These are phyloP conservation scores for Leccinum ochraceum DNA, from an alignment of 768 basidiomycete genomes.

Conservation along the genomic window DNA sequence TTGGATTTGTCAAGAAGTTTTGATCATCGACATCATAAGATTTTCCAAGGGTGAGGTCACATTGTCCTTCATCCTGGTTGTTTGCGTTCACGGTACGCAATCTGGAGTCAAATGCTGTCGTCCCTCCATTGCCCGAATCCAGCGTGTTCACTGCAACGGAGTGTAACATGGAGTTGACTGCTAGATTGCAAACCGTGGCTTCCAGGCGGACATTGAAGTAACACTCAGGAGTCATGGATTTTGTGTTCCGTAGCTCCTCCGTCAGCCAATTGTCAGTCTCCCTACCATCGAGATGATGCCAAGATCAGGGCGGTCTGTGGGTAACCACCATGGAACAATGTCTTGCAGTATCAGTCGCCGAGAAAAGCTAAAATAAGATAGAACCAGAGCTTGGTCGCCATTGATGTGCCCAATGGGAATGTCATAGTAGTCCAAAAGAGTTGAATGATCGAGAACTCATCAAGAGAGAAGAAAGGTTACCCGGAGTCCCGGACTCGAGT, in stretches of 20 bases:
- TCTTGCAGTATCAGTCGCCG: constrained; percentile 86
- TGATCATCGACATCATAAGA: constrained; percentile 65
- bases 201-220: constrained; percentile 94
- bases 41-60: constrained; percentile 84
- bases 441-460: too few species aligned
- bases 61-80: constrained; percentile 54
- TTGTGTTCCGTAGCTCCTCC: constrained; percentile 81
- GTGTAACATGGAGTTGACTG: constrained; percentile 91
- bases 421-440: too few species aligned
- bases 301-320: constrained; percentile 69
- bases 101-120: constrained; percentile 91
- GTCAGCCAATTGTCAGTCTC: constrained; percentile 80
- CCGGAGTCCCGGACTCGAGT: too few species aligned
- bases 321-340: constrained; percentile 95
- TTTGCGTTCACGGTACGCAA: constrained; percentile 95
- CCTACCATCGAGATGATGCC: constrained; percentile 74
- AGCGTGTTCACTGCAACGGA: constrained; percentile 95
- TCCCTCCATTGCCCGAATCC: constrained; percentile 69
- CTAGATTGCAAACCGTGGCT: constrained; percentile 85
- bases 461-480: too few species aligned
- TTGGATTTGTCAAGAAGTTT: constrained; percentile 74
- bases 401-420: too few species aligned
- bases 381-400: constrained; percentile 32
- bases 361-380: constrained; percentile 90
- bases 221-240: constrained; percentile 80